Conservation (phyloP, 2,329 filamentous ascomycete genomes). For the Colletotrichum brevisporum region DNA sequence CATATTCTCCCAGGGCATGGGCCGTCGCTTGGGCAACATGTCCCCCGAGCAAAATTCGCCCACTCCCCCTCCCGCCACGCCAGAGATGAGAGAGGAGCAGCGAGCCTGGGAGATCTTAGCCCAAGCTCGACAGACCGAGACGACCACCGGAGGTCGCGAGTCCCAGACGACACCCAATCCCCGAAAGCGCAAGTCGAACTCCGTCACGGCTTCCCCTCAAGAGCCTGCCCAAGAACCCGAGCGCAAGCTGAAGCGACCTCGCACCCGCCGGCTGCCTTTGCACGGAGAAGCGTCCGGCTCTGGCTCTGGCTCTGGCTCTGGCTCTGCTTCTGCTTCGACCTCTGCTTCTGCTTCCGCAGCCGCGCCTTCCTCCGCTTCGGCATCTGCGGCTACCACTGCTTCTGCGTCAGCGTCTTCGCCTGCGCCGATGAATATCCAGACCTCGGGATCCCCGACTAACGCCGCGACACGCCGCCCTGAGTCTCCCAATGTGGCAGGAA, state of each 20-base stretch:
- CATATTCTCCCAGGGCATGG: slow-evolving; percentile 77
- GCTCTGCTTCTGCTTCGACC: slow-evolving; percentile 40
- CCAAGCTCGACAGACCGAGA: slow-evolving; percentile 79
- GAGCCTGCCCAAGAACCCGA: slow-evolving; percentile 79
- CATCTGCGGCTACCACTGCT: slow-evolving; percentile 44
- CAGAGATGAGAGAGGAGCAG: slow-evolving; percentile 84
- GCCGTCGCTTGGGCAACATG: slow-evolving; percentile 66
- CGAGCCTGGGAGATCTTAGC: slow-evolving; percentile 93
- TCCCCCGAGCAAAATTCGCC: slow-evolving; percentile 5
- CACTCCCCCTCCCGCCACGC: slow-evolving; percentile 50
- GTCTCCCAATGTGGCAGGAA: slow-evolving; percentile 45
- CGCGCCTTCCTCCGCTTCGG: slow-evolving; percentile 24
- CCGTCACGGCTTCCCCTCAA: slow-evolving; percentile 78
- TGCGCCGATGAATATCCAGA: slow-evolving; percentile 40
- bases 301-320: slow-evolving; percentile 44
- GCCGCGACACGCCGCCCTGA: slow-evolving; percentile 20
- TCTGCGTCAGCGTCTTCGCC: slow-evolving; percentile 44
- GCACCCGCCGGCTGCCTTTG: slow-evolving; percentile 77
- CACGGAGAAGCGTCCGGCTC: slow-evolving; percentile 63
- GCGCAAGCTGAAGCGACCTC: slow-evolving; percentile 88
- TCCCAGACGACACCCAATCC: slow-evolving; percentile 66
- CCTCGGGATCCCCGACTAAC: slow-evolving; percentile 40
- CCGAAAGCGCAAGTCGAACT: slow-evolving; percentile 82
- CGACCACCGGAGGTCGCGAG: slow-evolving; percentile 72
- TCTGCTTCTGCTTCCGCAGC: slow-evolving; percentile 4